Evolutionary conservation across 2,329 filamentous ascomycete genomes (phyloP), one percentile per base, ranked within the genome.

Genomic region (Colletotrichum spinosum): DNA sequence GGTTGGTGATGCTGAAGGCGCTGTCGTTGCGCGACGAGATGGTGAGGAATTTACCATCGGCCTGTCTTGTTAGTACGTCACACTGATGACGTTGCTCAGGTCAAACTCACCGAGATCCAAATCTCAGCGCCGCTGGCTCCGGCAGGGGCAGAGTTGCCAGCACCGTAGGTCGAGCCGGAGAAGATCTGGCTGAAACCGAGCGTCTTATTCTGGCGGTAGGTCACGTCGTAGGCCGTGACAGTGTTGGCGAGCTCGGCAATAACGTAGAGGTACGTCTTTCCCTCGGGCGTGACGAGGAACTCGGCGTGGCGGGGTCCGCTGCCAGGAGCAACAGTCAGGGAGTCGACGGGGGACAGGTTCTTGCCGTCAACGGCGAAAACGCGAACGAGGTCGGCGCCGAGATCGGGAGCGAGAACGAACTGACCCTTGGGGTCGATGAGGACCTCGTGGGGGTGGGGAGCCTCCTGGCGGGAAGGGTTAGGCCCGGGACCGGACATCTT

Each of bases 11-110:
- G 12, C 71, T 71, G 73, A 89, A 85, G 25, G 83, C 77, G 49
- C 79, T 80, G 72, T 90, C 90, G 72, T 86, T 85, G 67, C 92
- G 89, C 68, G 91, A 91, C 2, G 89, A 90, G 46, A 91, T 83
- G 69, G 91, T 81, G 55, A 94, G 74, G 79, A 88, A 92, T 41
- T 83, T 85, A 65, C 83, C 79, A 71, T 88, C 85, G 53, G 86
- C 85, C 86, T 88, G 58, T 17, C 8, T 11, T 8, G 15, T 10
- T 10, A 8, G 39, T 67, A n/a, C 68, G 55, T 35, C 60, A 57
- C 8, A 37, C 13, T 35, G n/a, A 15, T 8, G 9, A 41, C 11
- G 4, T 12, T 46, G 35, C 13, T 17, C 44, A 37, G 33, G 15
- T 44, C n/a, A n/a, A 10, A 79, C 85, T 78, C 77, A 89, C 87